These are phyloP conservation scores for Selenicereus undatus DNA, from an alignment of 148 eudicot genomes.

Conservation along the genomic window DNA sequence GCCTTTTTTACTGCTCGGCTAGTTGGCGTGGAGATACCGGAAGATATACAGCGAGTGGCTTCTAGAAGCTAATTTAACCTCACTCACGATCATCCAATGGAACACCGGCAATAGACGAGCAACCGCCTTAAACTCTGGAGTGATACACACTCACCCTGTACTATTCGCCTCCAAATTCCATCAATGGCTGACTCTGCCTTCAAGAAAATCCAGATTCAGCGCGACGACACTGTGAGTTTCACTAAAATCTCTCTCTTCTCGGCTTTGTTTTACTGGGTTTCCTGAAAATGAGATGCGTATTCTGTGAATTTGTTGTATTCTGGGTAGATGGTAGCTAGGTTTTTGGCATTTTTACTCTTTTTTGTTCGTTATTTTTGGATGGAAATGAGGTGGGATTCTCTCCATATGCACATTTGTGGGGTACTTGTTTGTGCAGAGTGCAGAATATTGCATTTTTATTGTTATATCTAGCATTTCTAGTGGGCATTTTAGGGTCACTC, in stretches of 20 bases:
- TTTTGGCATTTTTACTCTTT: neutral
- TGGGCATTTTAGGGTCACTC: neutral
- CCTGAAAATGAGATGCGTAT: neutral
- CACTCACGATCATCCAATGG: too few relatives aligned
- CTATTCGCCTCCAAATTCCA: constrained; percentile 35
- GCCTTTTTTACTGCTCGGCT: too few relatives aligned
- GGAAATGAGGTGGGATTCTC: neutral
- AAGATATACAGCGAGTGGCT: constrained; percentile 10
- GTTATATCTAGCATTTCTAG: neutral
- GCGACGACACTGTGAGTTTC: constrained; percentile 63
- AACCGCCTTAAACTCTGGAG: too few relatives aligned
- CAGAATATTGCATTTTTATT: neutral
- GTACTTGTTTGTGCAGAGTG: too few relatives aligned
- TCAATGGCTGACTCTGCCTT: constrained; percentile 69
- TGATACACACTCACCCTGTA: too few relatives aligned
- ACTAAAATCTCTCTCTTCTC: neutral
- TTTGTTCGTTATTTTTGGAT: neutral
- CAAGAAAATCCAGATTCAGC: constrained; percentile 71
- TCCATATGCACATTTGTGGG: neutral
- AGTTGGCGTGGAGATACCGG: neutral
- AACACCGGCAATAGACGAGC: too few relatives aligned
- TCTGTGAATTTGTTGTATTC: too few relatives aligned
- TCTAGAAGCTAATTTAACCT: constrained; percentile 25
- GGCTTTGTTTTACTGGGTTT: neutral
- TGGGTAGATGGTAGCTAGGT: neutral